Percentiles rank a stretch among this genome's conserved stretches.
Evolutionary conservation across 2,329 filamentous ascomycete genomes (phyloP).

Genomic region (Botrytis paeoniae): DNA sequence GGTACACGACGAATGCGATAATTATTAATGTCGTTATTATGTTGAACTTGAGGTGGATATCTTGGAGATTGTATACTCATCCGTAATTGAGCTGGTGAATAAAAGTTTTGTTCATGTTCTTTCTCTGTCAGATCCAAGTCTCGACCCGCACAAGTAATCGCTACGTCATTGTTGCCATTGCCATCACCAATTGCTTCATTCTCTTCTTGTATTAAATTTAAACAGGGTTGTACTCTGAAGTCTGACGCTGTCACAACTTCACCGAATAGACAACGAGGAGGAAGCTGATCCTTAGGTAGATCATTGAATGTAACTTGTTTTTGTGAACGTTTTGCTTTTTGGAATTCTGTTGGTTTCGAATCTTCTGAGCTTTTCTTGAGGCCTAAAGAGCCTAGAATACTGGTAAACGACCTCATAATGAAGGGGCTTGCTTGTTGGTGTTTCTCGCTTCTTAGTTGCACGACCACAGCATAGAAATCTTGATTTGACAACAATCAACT

Average conservation of each 20-base stretch:
- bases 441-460: background rate
- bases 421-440: background rate
- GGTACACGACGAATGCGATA: slow-evolving; percentile 1
- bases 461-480: background rate
- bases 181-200: slow-evolving; percentile 8
- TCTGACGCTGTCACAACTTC: slow-evolving; percentile 17
- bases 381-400: slow-evolving; percentile 7
- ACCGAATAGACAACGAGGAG: slow-evolving; percentile 1
- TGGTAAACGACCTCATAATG: slow-evolving; percentile 10
- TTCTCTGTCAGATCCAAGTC: slow-evolving; percentile 7
- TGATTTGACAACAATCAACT: background rate
- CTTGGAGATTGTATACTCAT: background rate
- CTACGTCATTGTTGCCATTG: slow-evolving; percentile 13
- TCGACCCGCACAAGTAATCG: background rate
- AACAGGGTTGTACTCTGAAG: slow-evolving; percentile 21
- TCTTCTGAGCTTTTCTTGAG: background rate
- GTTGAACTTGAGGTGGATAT: slow-evolving; percentile 1
- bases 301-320: slow-evolving; percentile 20
- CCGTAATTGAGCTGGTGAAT: slow-evolving; percentile 13
- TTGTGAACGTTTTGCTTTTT: slow-evolving; percentile 19
- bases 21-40: background rate
- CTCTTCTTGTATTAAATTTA: slow-evolving; percentile 17
- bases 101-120: slow-evolving; percentile 4
- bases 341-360: background rate
- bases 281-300: slow-evolving; percentile 6